phyloP scores from a whole-genome alignment of 768 basidiomycete species.

The Panaeolus cyanescens region DNA sequence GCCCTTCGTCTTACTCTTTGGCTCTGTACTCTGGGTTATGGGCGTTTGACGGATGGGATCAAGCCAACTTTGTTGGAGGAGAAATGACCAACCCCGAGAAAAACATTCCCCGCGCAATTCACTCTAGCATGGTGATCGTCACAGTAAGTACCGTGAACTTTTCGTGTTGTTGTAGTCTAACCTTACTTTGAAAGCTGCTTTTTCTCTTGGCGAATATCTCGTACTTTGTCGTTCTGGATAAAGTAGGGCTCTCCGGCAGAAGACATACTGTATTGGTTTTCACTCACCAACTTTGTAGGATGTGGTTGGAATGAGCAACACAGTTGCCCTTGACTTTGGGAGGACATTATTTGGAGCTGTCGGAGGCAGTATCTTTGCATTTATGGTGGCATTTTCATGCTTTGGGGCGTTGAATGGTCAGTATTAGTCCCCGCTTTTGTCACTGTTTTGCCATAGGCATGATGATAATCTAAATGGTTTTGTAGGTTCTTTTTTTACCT shows the following conservation, averaged over 20 bases:
- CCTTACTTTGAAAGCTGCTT: constrained; percentile 51
- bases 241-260: constrained; percentile 38
- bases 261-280: no score
- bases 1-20: constrained; percentile 87
- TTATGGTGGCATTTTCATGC: constrained; percentile 92
- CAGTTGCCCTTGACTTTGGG: constrained; percentile 92
- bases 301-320: constrained; percentile 78
- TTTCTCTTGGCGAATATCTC: constrained; percentile 85
- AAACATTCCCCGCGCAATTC: constrained; percentile 88
- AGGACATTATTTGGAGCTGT: constrained; percentile 80
- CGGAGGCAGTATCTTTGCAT: constrained; percentile 87
- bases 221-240: constrained; percentile 93
- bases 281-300: constrained; percentile 32
- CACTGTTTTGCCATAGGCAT: neutral
- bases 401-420: constrained; percentile 92
- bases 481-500: constrained; percentile 70
- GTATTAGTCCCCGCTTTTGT: constrained; percentile 8
- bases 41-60: constrained; percentile 98
- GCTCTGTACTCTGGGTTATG: constrained; percentile 94
- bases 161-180: constrained; percentile 1
- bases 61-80: constrained; percentile 88
- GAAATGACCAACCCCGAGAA: constrained; percentile 82
- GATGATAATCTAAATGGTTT: neutral
- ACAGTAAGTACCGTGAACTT: constrained; percentile 46
- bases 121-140: constrained; percentile 86